Evolutionary conservation across 2,329 filamentous ascomycete genomes (phyloP).

Genomic region (Botrytis paeoniae): DNA sequence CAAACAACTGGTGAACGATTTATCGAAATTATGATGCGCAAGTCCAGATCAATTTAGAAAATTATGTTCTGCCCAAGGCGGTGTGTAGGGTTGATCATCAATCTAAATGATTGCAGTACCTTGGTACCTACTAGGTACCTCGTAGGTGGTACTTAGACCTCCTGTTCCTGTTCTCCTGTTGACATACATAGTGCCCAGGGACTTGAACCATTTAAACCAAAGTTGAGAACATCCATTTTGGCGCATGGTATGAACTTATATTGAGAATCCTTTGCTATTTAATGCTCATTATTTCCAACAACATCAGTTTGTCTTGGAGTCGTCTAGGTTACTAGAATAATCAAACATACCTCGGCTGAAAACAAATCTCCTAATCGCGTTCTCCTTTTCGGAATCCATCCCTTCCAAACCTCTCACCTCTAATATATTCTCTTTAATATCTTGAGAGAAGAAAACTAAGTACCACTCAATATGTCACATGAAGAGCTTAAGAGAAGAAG

Average conservation of each 20-base stretch:
- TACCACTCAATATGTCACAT: conserved; percentile 31
- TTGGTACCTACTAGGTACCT: neutral
- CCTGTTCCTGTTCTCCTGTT: neutral
- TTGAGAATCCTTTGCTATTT: neutral
- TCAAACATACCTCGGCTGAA: neutral
- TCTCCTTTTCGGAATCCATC: neutral
- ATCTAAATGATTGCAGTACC: neutral
- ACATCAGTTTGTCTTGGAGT: neutral
- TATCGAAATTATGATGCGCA: neutral
- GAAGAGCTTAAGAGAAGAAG: conserved; percentile 56
- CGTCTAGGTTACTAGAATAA: neutral
- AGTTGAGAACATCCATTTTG: neutral
- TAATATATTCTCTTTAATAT: neutral
- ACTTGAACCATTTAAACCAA: neutral
- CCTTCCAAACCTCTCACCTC: neutral
- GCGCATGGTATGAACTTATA: neutral
- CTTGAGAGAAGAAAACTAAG: neutral
- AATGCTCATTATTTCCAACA: neutral
- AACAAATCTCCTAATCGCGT: neutral
- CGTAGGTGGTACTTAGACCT: neutral
- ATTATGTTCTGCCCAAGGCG: conserved; percentile 4
- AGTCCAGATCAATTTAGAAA: neutral
- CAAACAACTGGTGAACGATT: neutral
- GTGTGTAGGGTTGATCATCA: neutral
- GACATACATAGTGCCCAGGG: neutral